Evolutionary conservation across 108 stramenopile genomes (phyloP).

Genomic region (Nannochloropsis oceanica): DNA sequence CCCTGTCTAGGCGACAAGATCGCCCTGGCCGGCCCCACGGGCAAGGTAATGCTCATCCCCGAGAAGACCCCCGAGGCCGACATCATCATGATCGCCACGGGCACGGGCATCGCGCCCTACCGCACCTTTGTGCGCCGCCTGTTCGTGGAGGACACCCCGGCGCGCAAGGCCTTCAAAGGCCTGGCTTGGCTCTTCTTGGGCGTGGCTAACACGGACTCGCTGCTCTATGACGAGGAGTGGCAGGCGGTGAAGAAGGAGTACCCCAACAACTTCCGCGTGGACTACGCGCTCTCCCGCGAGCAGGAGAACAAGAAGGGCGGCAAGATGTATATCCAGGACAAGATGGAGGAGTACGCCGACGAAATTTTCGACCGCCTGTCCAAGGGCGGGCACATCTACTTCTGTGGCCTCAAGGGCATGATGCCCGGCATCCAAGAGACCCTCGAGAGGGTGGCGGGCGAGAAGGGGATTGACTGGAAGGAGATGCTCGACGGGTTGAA

Average conservation of each 20-base stretch:
- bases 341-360: conserved; percentile 92
- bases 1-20: background rate
- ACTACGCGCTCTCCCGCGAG: conserved; percentile 86
- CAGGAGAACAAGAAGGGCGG: conserved; percentile 80
- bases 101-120: conserved; percentile 94
- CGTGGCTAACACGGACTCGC: conserved; percentile 87
- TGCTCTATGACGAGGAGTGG: conserved; percentile 91
- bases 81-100: conserved; percentile 96
- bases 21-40: conserved; percentile 66
- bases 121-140: conserved; percentile 87
- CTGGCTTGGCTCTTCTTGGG: conserved; percentile 93
- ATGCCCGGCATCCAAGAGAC: conserved; percentile 91
- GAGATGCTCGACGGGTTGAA: conserved; percentile 72
- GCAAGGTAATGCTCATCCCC: conserved; percentile 96
- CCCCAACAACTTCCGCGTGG: conserved; percentile 79
- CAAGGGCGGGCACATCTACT: conserved; percentile 87
- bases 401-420: conserved; percentile 95
- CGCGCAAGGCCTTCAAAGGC: conserved; percentile 72
- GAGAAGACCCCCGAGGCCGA: conserved; percentile 79
- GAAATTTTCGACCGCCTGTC: conserved; percentile 74
- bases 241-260: conserved; percentile 60
- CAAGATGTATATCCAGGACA: conserved; percentile 98
- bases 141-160: conserved; percentile 83
- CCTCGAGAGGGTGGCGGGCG: conserved; percentile 62
- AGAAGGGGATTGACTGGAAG: conserved; percentile 66